Base-by-base conservation (phyloP, 805 yeast species). In the Dipodascus albidus region DNA sequence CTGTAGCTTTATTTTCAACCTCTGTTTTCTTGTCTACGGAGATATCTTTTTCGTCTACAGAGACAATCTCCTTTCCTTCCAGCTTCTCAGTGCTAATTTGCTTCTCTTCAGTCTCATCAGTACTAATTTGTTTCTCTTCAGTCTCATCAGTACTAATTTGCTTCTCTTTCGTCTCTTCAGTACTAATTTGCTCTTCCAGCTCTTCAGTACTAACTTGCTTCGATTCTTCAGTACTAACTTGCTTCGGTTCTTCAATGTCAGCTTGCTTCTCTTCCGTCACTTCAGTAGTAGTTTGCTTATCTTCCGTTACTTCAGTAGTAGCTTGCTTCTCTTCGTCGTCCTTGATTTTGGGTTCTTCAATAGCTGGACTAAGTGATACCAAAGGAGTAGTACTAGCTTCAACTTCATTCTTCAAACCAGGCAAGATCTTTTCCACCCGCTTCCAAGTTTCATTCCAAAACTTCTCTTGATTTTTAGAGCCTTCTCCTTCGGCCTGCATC, bases 371-470 rank as follows among this genome's bases (percentile, higher is more conserved):
- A 19, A 8, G 53, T 47, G 23, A 52, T 33, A 50, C 44, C 44
- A 38, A 38, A 11, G 44, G 44, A n/a, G 44, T 38, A 11, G 44
- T 38, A n/a, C 20, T 38, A 38, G 44, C 17, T 38, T 38, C 44
- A 38, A 64, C 21, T 44, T 62, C 61, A 15, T 58, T 52, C 19
- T 57, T 55, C 8, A 71, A 56, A 3, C 65, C 65, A 2, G 75
- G 75, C 58, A 71, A 52, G 54, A 72, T 69, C 23, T 64, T 60
- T 50, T 67, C 71, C 17, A 71, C 58, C 31, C 66, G 58, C 42
- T 55, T 55, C 66, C 73, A 67, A 1, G 74, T 69, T 51, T 62
- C 64, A 15, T 56, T 51, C 75, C 76, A 72, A 55, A 71, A 62
- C 51, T 61, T 58, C 4, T 57, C 61, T 27, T 38, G 20, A 38